These are phyloP conservation scores for Heterobasidion annosum DNA, from an alignment of 1,284 basidiomycete genomes.

Conservation along the genomic window DNA sequence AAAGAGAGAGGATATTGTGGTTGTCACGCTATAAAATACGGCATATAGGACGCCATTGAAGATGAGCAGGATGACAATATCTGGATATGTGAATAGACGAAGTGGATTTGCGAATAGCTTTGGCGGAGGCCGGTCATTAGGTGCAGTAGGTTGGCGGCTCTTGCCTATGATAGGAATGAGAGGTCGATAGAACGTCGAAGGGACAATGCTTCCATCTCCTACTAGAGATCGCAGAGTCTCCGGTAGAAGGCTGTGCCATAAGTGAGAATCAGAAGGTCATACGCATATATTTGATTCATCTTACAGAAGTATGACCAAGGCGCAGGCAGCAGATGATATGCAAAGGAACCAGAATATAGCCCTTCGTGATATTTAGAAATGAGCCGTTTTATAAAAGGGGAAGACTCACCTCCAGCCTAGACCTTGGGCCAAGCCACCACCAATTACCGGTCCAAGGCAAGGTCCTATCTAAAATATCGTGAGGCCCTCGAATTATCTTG, in stretches of 20 bases:
- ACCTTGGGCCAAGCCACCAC: constrained; percentile 45
- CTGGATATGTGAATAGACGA: constrained; percentile 44
- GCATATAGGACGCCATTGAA: constrained; percentile 51
- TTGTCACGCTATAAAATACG: constrained; percentile 56
- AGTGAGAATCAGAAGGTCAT: not conserved
- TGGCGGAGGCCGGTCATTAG: constrained; percentile 19
- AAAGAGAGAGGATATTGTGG: constrained; percentile 61
- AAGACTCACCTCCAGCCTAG: constrained; percentile 57
- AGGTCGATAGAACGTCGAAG: constrained; percentile 39
- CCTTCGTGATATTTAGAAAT: constrained; percentile 22
- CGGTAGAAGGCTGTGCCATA: constrained; percentile 28
- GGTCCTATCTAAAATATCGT: constrained; percentile 22
- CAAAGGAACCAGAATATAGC: constrained; percentile 77
- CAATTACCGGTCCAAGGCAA: constrained; percentile 36
- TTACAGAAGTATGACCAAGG: constrained; percentile 46
- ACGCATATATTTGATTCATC: constrained; percentile 14
- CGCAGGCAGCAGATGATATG: constrained; percentile 47
- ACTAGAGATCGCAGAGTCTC: constrained; percentile 45
- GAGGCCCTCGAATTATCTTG: not conserved
- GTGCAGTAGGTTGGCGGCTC: constrained; percentile 13
- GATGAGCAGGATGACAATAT: constrained; percentile 54
- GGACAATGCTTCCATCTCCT: constrained; percentile 47
- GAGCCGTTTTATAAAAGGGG: not conserved
- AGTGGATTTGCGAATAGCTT: constrained; percentile 47
- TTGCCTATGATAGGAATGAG: constrained; percentile 46